Base-by-base conservation (phyloP, 345 rosid species). In the Eucalyptus sideroxylon region DNA sequence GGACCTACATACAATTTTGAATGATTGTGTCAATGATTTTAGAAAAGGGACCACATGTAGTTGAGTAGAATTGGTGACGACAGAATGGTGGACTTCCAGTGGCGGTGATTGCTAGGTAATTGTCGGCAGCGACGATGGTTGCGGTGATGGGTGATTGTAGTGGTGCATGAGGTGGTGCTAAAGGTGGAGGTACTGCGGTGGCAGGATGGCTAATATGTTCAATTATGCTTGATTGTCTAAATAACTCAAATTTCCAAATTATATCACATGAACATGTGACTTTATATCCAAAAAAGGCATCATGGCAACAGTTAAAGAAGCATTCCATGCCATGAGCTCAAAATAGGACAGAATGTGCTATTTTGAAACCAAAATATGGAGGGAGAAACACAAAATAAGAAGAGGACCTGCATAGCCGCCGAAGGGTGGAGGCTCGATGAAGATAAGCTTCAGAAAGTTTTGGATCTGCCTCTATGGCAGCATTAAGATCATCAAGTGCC, bases 381-480 rank as follows among this genome's bases (percentile, higher is more conserved):
- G 88, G 40, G 24, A 44, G 45, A 72, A 53, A 86, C 51, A 59
- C 59, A 89, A 86, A 83, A 86, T 45, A 40, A 50, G 37, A 44
- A 40, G 86, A 85, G 45, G 87, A 98, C 99, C 99, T 95, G 99
- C 99, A 98, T 89, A 96, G 90, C 88, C 94, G 97, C 91, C 99
- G 98, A 81, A 95, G 97, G 90, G 96, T 88, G n/a, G 98, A 94
- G 27, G 98, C 99, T 15, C 96, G 97, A 23, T 87, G 98, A 72
- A 94, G 90, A 88, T 97, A 93, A 87, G 99, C 99, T 94, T 95
- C 97, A 60, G 99, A 96, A 86, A 98, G 97, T 9, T 95, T 89
- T 83, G 99, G 99, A 93, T 97, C 96, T 82, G 94, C 96, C 89
- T 98, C 97, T 51, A 98, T 97, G 86, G 99, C 99, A 88, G 99